Conservation (phyloP, 1,139 yeast species). For the Hemisphaericaspora subhashii region DNA sequence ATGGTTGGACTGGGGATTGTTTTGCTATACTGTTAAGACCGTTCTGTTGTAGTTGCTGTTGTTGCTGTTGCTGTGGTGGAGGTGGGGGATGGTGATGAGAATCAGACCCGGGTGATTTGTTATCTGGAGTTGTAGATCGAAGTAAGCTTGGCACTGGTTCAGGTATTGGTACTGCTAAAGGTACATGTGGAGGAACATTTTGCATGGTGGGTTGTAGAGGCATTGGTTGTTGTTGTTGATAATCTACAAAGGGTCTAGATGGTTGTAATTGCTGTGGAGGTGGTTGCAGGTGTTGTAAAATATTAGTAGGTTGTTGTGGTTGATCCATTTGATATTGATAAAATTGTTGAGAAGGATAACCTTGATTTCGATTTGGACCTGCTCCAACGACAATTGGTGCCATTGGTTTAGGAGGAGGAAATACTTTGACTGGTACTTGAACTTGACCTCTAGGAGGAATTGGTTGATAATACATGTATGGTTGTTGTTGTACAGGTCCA, state of each 20-base stretch:
- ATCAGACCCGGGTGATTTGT: not conserved
- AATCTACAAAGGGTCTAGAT: not conserved
- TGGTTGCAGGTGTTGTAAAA: slow-evolving; percentile 6
- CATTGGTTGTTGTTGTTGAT: slow-evolving; percentile 7
- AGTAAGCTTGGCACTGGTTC: not conserved
- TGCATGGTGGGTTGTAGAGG: not conserved
- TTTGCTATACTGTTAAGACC: not conserved
- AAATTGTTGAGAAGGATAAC: slow-evolving; percentile 4
- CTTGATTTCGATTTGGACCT: not conserved
- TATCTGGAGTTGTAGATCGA: not conserved
- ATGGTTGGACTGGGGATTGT: slow-evolving; percentile 10
- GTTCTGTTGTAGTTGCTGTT: slow-evolving; percentile 6
- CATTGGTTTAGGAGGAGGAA: not conserved
- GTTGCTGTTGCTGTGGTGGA: slow-evolving; percentile 7
- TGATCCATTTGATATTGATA: not conserved
- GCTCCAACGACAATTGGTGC: not conserved
- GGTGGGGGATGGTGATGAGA: too few species aligned
- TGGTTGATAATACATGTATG: slow-evolving; percentile 9
- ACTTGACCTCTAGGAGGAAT: slow-evolving; percentile 3
- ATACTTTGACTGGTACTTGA: not conserved
- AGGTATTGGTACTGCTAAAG: slow-evolving; percentile 2
- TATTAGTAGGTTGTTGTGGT: not conserved
- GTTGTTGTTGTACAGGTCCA: slow-evolving; percentile 12
- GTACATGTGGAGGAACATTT: slow-evolving; percentile 1
- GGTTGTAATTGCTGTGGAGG: slow-evolving; percentile 3